A percentile compares a stretch with the other conserved stretches of the same genome.
Evolutionary conservation across 306 rosid species (phyloP).

Genomic region (Mucuna pruriens): DNA sequence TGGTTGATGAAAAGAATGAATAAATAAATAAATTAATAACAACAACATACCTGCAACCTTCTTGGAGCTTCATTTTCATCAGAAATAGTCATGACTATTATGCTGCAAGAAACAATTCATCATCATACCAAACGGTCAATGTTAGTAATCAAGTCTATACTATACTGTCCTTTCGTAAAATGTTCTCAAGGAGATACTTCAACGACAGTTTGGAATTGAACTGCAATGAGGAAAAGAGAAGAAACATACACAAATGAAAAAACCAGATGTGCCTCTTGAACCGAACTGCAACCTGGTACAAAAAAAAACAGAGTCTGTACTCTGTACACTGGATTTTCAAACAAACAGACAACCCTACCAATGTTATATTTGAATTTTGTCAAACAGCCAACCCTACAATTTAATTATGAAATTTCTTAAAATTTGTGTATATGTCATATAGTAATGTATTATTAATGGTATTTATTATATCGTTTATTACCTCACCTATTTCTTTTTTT

Average conservation of each 20-base stretch:
- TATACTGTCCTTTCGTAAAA: background rate
- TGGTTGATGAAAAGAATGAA: background rate
- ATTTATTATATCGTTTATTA: too few relatives aligned
- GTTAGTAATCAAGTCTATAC: background rate
- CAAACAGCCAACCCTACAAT: background rate
- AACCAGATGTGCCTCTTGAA: background rate
- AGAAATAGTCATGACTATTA: conserved; percentile 38
- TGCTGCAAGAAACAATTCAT: background rate
- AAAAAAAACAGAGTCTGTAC: background rate
- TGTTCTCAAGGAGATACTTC: background rate
- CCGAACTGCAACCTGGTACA: background rate
- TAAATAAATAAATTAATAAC: background rate
- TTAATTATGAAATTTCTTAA: background rate
- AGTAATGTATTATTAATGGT: too few relatives aligned
- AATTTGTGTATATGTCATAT: too few relatives aligned
- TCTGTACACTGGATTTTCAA: background rate
- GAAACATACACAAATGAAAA: background rate
- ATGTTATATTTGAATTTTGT: background rate
- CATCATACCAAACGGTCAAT: background rate
- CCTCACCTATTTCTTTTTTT: too few relatives aligned
- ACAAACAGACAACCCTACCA: background rate
- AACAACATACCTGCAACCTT: conserved; percentile 50
- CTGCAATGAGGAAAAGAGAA: background rate
- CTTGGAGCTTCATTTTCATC: conserved; percentile 35
- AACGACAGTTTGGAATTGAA: background rate